These are phyloP conservation scores for Phanerochaete carnosa DNA, from an alignment of 768 basidiomycete species.

Conservation along the genomic window DNA sequence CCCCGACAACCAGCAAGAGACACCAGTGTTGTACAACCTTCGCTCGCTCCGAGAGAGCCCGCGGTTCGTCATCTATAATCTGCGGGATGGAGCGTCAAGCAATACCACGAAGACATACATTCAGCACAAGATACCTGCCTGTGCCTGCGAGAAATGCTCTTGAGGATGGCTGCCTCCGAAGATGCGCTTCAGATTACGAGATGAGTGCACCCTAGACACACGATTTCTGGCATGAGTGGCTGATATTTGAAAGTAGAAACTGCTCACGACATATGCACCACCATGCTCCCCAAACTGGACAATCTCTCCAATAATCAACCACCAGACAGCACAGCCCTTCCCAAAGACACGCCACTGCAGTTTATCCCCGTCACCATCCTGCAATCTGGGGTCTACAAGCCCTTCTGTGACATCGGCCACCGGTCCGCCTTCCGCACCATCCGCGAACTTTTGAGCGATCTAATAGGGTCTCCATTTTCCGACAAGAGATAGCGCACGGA, in stretches of 20 bases:
- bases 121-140: conserved; percentile 5
- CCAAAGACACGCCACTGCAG: conserved; percentile 4
- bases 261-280: neutral
- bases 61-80: conserved; percentile 9
- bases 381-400: conserved; percentile 5
- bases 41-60: conserved; percentile 3
- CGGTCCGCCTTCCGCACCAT: conserved; percentile 8
- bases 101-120: conserved; percentile 1
- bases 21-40: conserved; percentile 5
- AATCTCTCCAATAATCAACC: conserved; percentile 2
- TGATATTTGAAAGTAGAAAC: conserved; percentile 4
- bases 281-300: conserved; percentile 1
- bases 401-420: conserved; percentile 11
- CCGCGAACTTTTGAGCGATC: neutral
- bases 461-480: neutral
- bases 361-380: conserved; percentile 6
- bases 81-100: neutral
- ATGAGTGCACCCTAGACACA: neutral
- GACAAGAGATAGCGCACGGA: conserved; percentile 5
- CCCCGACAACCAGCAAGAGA: conserved; percentile 5
- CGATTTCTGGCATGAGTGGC: neutral
- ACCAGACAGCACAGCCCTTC: neutral
- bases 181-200: conserved; percentile 12
- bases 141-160: conserved; percentile 8
- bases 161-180: conserved; percentile 8